Conservation (phyloP, 2,329 filamentous ascomycete species). For the Penicillium oxalicum region DNA sequence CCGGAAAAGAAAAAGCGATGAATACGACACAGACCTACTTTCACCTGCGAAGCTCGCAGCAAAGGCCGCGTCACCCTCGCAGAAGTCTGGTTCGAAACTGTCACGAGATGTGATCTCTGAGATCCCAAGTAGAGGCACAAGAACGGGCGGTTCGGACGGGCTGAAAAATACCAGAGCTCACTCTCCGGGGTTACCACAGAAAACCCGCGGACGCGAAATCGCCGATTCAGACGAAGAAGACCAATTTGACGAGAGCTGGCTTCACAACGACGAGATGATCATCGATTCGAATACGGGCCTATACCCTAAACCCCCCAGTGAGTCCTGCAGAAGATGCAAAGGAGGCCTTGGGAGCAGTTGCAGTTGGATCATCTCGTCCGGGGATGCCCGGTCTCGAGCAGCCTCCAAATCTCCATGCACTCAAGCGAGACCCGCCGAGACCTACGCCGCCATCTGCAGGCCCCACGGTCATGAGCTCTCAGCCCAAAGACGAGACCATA, state of each 20-base stretch:
- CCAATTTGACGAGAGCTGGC: slow-evolving; percentile 24
- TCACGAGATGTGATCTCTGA: slow-evolving; percentile 1
- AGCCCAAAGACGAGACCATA: slow-evolving; percentile 21
- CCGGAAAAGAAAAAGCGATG: slow-evolving; percentile 47
- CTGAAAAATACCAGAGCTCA: slow-evolving; percentile 5
- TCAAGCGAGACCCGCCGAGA: not conserved
- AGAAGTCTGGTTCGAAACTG: slow-evolving; percentile 4
- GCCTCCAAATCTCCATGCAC: not conserved
- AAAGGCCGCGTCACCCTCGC: slow-evolving; percentile 21
- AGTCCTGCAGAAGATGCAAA: slow-evolving; percentile 9
- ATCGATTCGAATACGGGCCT: slow-evolving; percentile 21
- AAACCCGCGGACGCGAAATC: slow-evolving; percentile 19
- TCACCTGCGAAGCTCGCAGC: slow-evolving; percentile 27
- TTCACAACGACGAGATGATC: slow-evolving; percentile 16
- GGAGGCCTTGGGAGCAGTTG: not conserved
- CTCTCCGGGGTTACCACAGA: slow-evolving; percentile 6
- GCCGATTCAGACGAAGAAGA: slow-evolving; percentile 35
- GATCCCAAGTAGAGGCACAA: slow-evolving; percentile 6
- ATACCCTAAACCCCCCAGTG: slow-evolving; percentile 27
- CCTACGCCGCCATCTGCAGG: slow-evolving; percentile 14
- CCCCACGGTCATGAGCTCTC: slow-evolving; percentile 13
- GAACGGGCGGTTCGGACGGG: slow-evolving; percentile 5
- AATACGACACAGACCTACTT: slow-evolving; percentile 37
- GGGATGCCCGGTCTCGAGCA: not conserved
- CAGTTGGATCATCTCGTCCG: not conserved